Conservation (phyloP, 331 rosid genomes). For the Telfairia occidentalis region DNA sequence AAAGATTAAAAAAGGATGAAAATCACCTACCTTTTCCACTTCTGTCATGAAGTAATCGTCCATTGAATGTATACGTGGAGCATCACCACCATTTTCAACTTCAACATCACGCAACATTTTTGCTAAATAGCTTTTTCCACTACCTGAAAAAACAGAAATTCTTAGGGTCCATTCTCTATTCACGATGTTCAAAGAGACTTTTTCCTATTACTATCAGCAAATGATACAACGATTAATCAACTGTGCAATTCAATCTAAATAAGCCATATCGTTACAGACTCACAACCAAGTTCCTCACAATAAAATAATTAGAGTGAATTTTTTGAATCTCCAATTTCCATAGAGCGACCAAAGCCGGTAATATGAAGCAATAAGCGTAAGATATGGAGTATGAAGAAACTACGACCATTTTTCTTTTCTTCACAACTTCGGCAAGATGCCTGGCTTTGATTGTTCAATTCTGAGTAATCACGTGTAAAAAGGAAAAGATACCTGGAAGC, state of each 20-base stretch:
- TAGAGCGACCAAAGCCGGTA: neutral
- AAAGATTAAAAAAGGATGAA: neutral
- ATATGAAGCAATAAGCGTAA: neutral
- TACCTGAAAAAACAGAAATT: constrained; percentile 35
- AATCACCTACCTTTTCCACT: constrained; percentile 71
- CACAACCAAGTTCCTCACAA: neutral
- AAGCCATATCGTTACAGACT: neutral
- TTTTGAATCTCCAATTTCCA: neutral
- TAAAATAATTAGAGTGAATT: neutral
- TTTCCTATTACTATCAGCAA: neutral
- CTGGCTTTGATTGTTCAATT: neutral
- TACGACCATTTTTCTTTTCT: neutral
- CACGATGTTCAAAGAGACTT: neutral
- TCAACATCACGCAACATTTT: constrained; percentile 91
- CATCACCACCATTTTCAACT: constrained; percentile 77
- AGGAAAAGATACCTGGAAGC: constrained; percentile 58
- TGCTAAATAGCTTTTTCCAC: constrained; percentile 96
- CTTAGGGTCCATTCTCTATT: neutral
- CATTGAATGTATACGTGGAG: constrained; percentile 94
- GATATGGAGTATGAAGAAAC: neutral
- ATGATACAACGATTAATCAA: neutral
- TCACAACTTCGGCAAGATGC: neutral
- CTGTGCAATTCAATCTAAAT: neutral
- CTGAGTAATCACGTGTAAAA: neutral
- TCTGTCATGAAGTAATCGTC: constrained; percentile 96